Conservation (phyloP, 495 filamentous ascomycete species). For the Hyaloscypha bicolor region DNA sequence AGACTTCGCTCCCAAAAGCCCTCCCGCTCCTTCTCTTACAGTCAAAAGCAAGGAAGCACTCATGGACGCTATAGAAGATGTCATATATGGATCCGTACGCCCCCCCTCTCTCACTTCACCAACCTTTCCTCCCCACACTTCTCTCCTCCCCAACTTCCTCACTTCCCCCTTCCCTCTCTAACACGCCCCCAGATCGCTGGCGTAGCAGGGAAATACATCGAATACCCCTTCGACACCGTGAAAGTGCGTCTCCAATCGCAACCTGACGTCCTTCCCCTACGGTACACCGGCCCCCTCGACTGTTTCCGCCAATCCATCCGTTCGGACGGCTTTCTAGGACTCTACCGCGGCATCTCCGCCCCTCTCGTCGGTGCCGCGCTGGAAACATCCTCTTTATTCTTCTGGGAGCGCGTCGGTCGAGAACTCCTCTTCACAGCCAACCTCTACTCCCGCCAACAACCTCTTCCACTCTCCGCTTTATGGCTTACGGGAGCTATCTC, state of each 20-base stretch:
- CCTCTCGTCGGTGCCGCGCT: constrained; percentile 89
- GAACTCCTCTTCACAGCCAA: constrained; percentile 57
- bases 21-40: background rate
- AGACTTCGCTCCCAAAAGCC: constrained; percentile 11
- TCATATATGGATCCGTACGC: constrained; percentile 82
- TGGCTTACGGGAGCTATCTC: constrained; percentile 77
- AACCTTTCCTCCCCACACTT: background rate
- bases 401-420: constrained; percentile 73
- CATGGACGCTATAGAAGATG: constrained; percentile 75
- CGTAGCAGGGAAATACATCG: constrained; percentile 90
- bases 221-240: constrained; percentile 98
- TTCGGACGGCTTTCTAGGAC: constrained; percentile 69
- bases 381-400: constrained; percentile 93
- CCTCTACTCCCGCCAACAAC: constrained; percentile 50
- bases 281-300: constrained; percentile 86
- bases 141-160: constrained; percentile 3
- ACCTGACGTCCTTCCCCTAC: constrained; percentile 77
- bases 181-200: constrained; percentile 67
- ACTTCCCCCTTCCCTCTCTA: constrained; percentile 16
- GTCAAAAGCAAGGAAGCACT: constrained; percentile 48
- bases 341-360: constrained; percentile 93
- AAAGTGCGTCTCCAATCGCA: constrained; percentile 85
- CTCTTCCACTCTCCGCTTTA: constrained; percentile 71
- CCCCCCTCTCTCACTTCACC: background rate
- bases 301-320: constrained; percentile 86